A percentile compares a stretch with the other conserved stretches of the same genome.
Conservation (phyloP, 2,329 filamentous ascomycete species). For the Alternaria tenuissima region DNA sequence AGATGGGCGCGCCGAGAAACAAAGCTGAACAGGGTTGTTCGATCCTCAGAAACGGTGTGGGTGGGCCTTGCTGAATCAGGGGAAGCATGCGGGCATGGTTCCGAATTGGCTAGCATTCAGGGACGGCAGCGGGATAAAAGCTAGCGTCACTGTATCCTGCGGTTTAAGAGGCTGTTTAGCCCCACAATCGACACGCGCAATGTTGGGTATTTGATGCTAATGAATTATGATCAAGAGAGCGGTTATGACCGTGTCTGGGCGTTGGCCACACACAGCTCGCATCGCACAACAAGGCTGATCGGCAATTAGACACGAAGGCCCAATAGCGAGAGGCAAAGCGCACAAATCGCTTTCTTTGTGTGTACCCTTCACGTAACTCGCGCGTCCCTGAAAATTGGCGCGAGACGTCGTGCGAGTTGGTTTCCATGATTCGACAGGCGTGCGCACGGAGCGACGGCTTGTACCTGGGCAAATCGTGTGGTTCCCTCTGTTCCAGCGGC, state of each 20-base stretch:
- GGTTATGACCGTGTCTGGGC: constrained; percentile 13
- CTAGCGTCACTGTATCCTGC: constrained; percentile 35
- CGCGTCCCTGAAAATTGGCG: constrained; percentile 46
- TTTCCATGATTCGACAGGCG: constrained; percentile 42
- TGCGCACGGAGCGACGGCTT: constrained; percentile 43
- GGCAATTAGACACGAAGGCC: constrained; percentile 33
- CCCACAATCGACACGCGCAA: constrained; percentile 43
- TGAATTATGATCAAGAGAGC: constrained; percentile 25
- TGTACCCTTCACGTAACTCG: constrained; percentile 39
- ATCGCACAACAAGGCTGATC: constrained; percentile 16
- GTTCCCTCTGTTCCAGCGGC: constrained; percentile 33
- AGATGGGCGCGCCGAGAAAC: constrained; percentile 29
- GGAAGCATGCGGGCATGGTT: constrained; percentile 41
- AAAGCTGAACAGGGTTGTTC: constrained; percentile 39
- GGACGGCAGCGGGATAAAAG: constrained; percentile 42
- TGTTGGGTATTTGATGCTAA: constrained; percentile 44
- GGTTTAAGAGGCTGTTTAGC: constrained; percentile 38
- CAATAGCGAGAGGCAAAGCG: constrained; percentile 30
- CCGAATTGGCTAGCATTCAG: constrained; percentile 45
- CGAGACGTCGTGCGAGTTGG: constrained; percentile 29
- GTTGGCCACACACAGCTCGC: constrained; percentile 25
- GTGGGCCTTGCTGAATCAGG: constrained; percentile 42
- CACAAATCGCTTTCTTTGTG: constrained; percentile 19
- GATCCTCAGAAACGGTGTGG: constrained; percentile 37
- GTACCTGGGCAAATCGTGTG: constrained; percentile 24